A percentile compares a stretch with the other conserved stretches of the same genome.
Conservation (phyloP, 495 filamentous ascomycete genomes). For the Penicillium subrubescens region DNA sequence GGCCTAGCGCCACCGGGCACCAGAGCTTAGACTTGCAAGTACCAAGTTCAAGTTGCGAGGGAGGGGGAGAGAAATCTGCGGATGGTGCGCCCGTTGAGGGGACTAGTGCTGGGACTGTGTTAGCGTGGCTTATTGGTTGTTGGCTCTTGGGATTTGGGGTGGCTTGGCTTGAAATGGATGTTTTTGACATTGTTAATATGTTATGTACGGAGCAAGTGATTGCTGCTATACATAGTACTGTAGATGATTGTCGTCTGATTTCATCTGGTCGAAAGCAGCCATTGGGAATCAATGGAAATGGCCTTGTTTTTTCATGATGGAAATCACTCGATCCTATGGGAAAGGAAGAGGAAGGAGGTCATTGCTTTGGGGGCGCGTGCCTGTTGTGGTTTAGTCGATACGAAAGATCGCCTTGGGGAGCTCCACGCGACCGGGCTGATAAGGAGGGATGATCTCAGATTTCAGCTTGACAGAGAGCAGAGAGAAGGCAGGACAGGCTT, state of each 20-base stretch:
- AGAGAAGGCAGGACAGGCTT: background rate
- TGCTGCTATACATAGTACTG: too few relatives aligned
- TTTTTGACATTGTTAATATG: too few relatives aligned
- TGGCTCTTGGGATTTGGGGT: background rate
- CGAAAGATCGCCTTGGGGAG: slow-evolving; percentile 16
- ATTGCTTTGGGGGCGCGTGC: background rate
- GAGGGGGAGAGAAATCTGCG: background rate
- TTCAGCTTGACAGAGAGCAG: background rate
- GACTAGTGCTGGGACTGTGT: background rate
- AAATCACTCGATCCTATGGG: background rate
- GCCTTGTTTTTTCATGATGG: background rate
- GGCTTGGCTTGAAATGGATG: background rate
- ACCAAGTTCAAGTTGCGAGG: too few relatives aligned
- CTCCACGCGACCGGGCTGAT: slow-evolving; percentile 5
- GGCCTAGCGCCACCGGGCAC: slow-evolving; percentile 6
- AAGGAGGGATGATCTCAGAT: slow-evolving; percentile 5
- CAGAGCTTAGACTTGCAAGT: background rate
- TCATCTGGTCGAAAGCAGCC: background rate
- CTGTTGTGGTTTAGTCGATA: slow-evolving; percentile 11
- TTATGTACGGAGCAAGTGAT: too few relatives aligned
- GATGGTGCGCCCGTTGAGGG: background rate
- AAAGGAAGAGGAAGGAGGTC: background rate
- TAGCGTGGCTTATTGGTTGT: background rate
- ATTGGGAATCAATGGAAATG: background rate
- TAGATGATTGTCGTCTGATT: background rate